phyloP scores from a whole-genome alignment of 2,329 filamentous ascomycete species.

The Aspergillus pseudoviridinutans region DNA sequence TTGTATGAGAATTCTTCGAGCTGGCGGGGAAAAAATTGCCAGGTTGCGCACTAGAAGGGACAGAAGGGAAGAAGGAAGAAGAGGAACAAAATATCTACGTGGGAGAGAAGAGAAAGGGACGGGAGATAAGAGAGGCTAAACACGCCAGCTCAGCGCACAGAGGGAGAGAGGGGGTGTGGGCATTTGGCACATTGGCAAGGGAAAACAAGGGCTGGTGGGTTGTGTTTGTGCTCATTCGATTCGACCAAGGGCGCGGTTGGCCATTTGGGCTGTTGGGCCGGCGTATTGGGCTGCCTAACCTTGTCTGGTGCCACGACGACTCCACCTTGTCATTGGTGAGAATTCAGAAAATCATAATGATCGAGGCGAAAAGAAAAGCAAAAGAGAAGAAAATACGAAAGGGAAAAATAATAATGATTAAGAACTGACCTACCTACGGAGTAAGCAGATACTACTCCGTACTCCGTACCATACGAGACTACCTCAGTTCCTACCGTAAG shows the following conservation, averaged over 20 bases:
- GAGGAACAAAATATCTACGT: slow-evolving; percentile 22
- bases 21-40: slow-evolving; percentile 12
- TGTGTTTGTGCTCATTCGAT: slow-evolving; percentile 7
- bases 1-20: slow-evolving; percentile 5
- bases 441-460: no score
- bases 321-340: slow-evolving; percentile 15
- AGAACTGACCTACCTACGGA: neutral
- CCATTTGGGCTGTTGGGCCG: slow-evolving; percentile 33
- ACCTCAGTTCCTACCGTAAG: no score
- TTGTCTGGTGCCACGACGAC: slow-evolving; percentile 42
- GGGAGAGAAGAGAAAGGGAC: slow-evolving; percentile 13
- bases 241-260: slow-evolving; percentile 14
- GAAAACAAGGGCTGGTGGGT: slow-evolving; percentile 18
- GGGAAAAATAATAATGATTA: slow-evolving; percentile 10
- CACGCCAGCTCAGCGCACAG: slow-evolving; percentile 25
- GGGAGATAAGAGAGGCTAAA: slow-evolving; percentile 13
- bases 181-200: slow-evolving; percentile 13
- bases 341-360: slow-evolving; percentile 2
- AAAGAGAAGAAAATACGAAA: slow-evolving; percentile 30
- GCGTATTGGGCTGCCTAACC: slow-evolving; percentile 30
- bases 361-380: slow-evolving; percentile 17
- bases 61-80: slow-evolving; percentile 23
- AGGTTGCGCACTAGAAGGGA: slow-evolving; percentile 12
- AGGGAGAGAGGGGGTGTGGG: slow-evolving; percentile 25
- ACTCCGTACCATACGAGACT: no score